These are phyloP conservation scores for Naganishia friedmannii DNA, from an alignment of 768 basidiomycete species.

Conservation along the genomic window DNA sequence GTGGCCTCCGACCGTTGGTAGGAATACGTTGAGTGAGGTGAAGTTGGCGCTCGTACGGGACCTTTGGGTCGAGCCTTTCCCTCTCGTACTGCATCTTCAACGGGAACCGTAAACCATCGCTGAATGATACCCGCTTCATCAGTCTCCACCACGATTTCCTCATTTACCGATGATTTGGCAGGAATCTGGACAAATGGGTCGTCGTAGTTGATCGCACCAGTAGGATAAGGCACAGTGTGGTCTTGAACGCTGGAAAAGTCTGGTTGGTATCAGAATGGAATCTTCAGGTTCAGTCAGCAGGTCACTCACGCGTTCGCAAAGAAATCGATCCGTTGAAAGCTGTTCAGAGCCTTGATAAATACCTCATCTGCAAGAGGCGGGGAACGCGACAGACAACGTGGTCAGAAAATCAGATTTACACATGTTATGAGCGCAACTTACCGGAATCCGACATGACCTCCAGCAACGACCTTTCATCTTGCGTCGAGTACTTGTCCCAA, in stretches of 20 bases:
- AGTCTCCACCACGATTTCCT: slow-evolving; percentile 26
- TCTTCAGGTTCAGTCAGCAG: too few species aligned
- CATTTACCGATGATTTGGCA: not conserved
- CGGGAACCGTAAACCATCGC: slow-evolving; percentile 25
- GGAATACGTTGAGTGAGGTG: not conserved
- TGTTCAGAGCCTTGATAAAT: slow-evolving; percentile 43
- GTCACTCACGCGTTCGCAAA: slow-evolving; percentile 46
- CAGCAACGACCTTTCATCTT: slow-evolving; percentile 40
- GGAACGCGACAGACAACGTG: not conserved
- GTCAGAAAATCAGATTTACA: too few species aligned
- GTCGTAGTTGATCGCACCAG: slow-evolving; percentile 26
- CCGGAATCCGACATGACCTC: slow-evolving; percentile 48
- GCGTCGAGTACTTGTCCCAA: slow-evolving; percentile 37
- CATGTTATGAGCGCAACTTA: slow-evolving; percentile 23
- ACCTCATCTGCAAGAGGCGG: slow-evolving; percentile 34
- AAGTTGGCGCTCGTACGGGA: not conserved
- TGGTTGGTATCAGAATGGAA: too few species aligned
- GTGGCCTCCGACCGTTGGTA: not conserved
- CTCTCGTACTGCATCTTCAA: not conserved
- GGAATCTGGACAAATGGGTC: slow-evolving; percentile 23
- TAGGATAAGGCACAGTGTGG: slow-evolving; percentile 26
- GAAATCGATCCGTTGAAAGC: slow-evolving; percentile 43
- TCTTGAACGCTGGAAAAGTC: slow-evolving; percentile 21
- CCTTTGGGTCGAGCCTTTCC: not conserved
- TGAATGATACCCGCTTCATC: slow-evolving; percentile 10